A percentile compares a stretch with the other conserved stretches of the same genome.
phyloP scores from a whole-genome alignment of 306 rosid species.

The Acmispon strigosus region DNA sequence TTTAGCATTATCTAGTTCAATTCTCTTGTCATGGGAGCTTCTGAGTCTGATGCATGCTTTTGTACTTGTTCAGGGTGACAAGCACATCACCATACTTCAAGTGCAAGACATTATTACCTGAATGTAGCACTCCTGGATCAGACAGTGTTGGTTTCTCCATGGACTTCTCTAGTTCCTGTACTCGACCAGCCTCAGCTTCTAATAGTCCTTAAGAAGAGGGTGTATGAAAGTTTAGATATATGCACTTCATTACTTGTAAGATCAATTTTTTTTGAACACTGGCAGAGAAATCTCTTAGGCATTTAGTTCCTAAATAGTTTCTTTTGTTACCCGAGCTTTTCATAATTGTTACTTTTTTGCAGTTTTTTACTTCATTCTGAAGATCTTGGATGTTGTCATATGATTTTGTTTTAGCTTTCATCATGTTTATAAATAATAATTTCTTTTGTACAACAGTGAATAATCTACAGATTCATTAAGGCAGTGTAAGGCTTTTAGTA shows the following conservation, averaged over 20 bases:
- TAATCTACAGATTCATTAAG: conserved; percentile 8
- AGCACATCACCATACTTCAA: conserved; percentile 50
- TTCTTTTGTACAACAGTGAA: conserved; percentile 21
- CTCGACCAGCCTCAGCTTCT: conserved; percentile 32
- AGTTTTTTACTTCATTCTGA: conserved; percentile 13
- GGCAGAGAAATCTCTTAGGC: conserved; percentile 31
- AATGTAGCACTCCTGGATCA: conserved; percentile 44
- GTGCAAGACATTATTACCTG: conserved; percentile 45
- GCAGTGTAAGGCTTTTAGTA: not conserved
- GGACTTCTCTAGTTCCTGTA: conserved; percentile 36
- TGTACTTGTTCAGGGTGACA: conserved; percentile 38
- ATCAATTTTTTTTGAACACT: conserved; percentile 35
- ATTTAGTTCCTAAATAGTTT: conserved; percentile 11
- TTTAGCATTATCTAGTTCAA: not conserved
- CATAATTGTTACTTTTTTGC: not conserved
- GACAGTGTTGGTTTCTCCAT: conserved; percentile 31
- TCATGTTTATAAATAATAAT: conserved; percentile 31
- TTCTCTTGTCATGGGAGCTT: not conserved
- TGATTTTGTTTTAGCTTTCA: not conserved
- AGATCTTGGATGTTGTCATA: conserved; percentile 14
- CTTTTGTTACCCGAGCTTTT: conserved; percentile 5
- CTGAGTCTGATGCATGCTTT: conserved; percentile 1
- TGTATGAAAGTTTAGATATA: conserved; percentile 19
- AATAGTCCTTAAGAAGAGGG: conserved; percentile 24
- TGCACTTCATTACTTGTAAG: conserved; percentile 28